These are phyloP conservation scores for Dictyostelium citrinum DNA, from an alignment of 78 protist species.

Conservation along the genomic window DNA sequence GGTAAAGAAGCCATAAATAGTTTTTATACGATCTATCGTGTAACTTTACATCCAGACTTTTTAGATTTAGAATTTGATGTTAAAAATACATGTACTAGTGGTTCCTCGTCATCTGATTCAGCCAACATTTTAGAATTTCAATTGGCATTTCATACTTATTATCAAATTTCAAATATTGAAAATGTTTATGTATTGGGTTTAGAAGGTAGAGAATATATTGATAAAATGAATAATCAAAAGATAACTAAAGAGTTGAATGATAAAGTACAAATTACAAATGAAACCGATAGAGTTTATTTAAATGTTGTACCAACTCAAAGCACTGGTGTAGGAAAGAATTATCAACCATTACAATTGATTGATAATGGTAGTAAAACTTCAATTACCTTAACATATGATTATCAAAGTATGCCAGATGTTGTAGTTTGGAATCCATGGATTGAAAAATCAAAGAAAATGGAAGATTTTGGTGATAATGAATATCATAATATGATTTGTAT, in stretches of 20 bases:
- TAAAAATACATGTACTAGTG: neutral
- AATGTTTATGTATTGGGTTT: conserved; percentile 32
- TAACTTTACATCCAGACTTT: conserved; percentile 2
- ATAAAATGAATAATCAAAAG: neutral
- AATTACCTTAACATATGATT: neutral
- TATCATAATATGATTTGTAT: conserved; percentile 57
- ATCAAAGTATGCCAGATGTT: conserved; percentile 16
- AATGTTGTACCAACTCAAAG: neutral
- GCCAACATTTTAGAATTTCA: conserved; percentile 38
- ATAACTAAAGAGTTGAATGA: neutral
- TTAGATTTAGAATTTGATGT: conserved; percentile 17
- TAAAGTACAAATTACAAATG: neutral
- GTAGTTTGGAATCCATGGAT: conserved; percentile 77
- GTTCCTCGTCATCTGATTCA: neutral
- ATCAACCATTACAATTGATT: conserved; percentile 15
- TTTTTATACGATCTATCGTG: neutral
- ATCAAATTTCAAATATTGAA: neutral
- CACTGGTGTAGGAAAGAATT: neutral
- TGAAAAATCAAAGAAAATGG: conserved; percentile 60
- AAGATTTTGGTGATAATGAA: conserved; percentile 47
- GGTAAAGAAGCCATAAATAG: neutral
- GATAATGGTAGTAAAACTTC: neutral
- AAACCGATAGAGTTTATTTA: conserved; percentile 38
- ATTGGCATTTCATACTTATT: conserved; percentile 58
- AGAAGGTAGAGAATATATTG: neutral